phyloP scores from a whole-genome alignment of 169 alveolate genomes.

The Eimeria necatrix region DNA sequence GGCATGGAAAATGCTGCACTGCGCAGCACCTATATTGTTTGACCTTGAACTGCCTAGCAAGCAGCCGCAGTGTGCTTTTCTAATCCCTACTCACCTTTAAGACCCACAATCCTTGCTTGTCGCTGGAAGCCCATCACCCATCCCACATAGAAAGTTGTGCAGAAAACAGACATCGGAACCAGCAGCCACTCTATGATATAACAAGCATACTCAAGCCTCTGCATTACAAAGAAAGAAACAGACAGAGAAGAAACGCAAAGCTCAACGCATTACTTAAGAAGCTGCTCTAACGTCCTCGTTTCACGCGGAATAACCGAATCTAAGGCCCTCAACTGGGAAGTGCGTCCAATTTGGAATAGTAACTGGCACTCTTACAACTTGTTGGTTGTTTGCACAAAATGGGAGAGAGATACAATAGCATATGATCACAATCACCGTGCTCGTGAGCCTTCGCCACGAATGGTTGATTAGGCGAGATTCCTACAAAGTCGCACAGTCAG shows the following conservation, averaged over 20 bases:
- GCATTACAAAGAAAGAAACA: not conserved
- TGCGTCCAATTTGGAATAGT: not conserved
- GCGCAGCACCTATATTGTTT: not conserved
- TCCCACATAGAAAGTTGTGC: constrained; percentile 55
- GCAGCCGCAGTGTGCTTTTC: not conserved
- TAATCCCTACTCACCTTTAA: constrained; percentile 1
- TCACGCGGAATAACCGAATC: not conserved
- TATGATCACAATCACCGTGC: constrained; percentile 46
- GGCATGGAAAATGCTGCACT: not conserved
- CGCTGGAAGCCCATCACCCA: constrained; percentile 69
- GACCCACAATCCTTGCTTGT: constrained; percentile 53
- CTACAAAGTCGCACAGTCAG: not conserved
- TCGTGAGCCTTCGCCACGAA: constrained; percentile 50
- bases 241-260: not conserved
- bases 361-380: constrained; percentile 1
- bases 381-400: constrained; percentile 63
- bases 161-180: constrained; percentile 59
- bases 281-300: not conserved
- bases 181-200: constrained; percentile 67
- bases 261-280: not conserved
- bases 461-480: constrained; percentile 56
- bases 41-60: not conserved
- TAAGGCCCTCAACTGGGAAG: not conserved
- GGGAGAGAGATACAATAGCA: constrained; percentile 65
- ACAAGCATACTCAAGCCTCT: constrained; percentile 28